Evolutionary conservation across 148 eudicot genomes (phyloP), one percentile per base, ranked within the genome.

Genomic region (Hydrangea macrophylla): DNA sequence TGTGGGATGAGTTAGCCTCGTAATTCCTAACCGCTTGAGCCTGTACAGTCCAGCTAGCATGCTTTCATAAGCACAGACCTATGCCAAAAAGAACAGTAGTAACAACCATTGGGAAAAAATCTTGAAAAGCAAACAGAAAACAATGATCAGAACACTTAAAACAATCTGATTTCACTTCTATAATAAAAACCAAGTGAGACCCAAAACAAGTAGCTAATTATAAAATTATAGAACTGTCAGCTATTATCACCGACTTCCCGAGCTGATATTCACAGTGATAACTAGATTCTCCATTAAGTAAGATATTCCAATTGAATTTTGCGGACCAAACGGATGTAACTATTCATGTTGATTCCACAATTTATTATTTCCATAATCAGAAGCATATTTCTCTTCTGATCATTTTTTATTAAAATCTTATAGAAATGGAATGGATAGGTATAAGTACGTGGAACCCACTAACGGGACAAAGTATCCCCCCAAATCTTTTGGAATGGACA

Each of bases 31-130:
- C 35, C 98, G 87, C 59, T 86, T 93, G 69, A 93, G 95, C 73
- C 92, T 89, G 81, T 88, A 75, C 55, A 81, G 70, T 20, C 96
- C 96, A 71, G 98, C 98, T 80, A 72, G 96, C 96, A 93, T 90
- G 80, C 98, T 93, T 82, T 93, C 98, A 81, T 88, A 93, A 33
- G 89, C 75, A 67, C 98, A 93, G 3, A 93, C 98, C 96, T 90
- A 67, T 1, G 45, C 60, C 62, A 59, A 36, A 56, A 62, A 12
- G 53, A 54, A 42, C 11, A 37, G 33, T n/a, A 9, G 39, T 9
- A 39, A 35, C 31, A 48, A 25, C 40, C 5, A 33, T 4, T 24
- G 23, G n/a, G n/a, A 3, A 28, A 42, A 20, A 9, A 67, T 27
- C 8, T 12, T 50, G 42, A 39, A 67, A 54, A 61, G 51, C 9